Evolutionary conservation across 345 rosid genomes (phyloP).

Genomic region (Camelina neglecta): DNA sequence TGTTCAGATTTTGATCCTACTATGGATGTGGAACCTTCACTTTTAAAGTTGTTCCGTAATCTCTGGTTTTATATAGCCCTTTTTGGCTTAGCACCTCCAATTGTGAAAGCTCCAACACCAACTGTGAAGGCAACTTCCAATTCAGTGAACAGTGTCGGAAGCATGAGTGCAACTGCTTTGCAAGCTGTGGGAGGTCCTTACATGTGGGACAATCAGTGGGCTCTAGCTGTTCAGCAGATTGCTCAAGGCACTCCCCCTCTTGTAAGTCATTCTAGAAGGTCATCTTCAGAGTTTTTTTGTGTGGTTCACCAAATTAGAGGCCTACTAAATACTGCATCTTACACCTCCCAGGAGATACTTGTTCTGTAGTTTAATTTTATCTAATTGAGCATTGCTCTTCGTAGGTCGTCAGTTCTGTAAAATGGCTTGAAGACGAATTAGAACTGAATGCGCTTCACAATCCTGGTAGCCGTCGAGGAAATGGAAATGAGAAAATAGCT

Average conservation of each 20-base stretch:
- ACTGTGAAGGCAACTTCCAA: conserved; percentile 70
- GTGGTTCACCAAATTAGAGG: conserved; percentile 19
- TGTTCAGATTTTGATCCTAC: conserved; percentile 96
- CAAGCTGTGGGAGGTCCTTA: conserved; percentile 98
- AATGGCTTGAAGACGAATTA: conserved; percentile 99
- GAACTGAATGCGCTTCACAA: conserved; percentile 97
- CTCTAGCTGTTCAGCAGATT: conserved; percentile 85
- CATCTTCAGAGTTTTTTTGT: conserved; percentile 21
- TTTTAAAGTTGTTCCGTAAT: conserved; percentile 94
- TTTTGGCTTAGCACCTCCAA: conserved; percentile 97
- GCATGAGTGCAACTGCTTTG: conserved; percentile 68
- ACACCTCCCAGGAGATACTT: conserved; percentile 18
- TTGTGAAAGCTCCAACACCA: conserved; percentile 62
- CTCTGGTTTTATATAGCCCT: conserved; percentile 98
- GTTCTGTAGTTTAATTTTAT: conserved; percentile 14
- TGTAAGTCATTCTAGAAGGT: conserved; percentile 64
- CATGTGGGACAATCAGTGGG: conserved; percentile 89
- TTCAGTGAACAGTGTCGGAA: conserved; percentile 75
- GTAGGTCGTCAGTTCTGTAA: conserved; percentile 96
- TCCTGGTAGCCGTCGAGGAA: conserved; percentile 92
- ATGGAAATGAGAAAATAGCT: conserved; percentile 96
- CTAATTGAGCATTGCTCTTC: conserved; percentile 29
- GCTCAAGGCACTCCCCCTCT: conserved; percentile 99
- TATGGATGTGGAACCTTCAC: conserved; percentile 84
- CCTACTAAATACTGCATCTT: conserved; percentile 13